A percentile compares a stretch with the other conserved stretches of the same genome.
Conservation (phyloP, 352 stramenopile genomes). For the Pythium dissimile region DNA sequence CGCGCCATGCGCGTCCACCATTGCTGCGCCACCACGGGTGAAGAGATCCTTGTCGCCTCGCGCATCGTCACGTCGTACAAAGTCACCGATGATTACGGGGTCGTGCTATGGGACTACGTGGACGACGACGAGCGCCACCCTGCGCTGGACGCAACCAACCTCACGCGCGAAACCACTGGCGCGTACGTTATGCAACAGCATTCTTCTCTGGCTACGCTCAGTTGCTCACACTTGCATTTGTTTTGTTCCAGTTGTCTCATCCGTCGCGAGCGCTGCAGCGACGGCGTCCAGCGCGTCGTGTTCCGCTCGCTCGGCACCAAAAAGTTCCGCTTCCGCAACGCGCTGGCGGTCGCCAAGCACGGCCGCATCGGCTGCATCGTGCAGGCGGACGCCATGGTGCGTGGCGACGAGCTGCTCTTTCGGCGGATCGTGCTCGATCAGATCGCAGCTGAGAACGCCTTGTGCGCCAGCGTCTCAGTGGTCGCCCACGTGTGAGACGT, state of each 20-base stretch:
- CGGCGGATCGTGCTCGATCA: background rate
- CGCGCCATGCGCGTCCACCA: conserved; percentile 7
- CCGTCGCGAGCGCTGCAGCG: conserved; percentile 7
- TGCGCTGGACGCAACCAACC: conserved; percentile 5
- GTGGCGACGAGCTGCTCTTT: background rate
- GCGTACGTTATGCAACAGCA: conserved; percentile 2
- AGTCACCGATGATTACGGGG: conserved; percentile 19
- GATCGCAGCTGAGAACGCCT: background rate
- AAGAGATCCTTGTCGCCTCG: conserved; percentile 26
- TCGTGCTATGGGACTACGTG: conserved; percentile 33
- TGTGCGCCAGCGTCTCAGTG: too few relatives aligned
- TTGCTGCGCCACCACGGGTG: background rate
- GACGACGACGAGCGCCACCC: conserved; percentile 32
- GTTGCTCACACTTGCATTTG: background rate
- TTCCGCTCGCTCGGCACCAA: conserved; percentile 4
- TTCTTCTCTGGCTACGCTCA: background rate
- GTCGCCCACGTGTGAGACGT: too few relatives aligned
- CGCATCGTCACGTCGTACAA: conserved; percentile 26
- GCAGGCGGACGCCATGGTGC: background rate
- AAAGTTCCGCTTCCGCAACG: conserved; percentile 1
- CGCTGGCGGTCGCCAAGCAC: background rate
- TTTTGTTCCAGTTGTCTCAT: conserved; percentile 6
- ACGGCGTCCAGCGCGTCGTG: conserved; percentile 9
- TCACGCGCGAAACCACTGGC: conserved; percentile 20
- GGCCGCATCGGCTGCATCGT: background rate